These are phyloP conservation scores for Lasiodiplodia sp. DNA, from an alignment of 2,329 filamentous ascomycete species.

Conservation along the genomic window DNA sequence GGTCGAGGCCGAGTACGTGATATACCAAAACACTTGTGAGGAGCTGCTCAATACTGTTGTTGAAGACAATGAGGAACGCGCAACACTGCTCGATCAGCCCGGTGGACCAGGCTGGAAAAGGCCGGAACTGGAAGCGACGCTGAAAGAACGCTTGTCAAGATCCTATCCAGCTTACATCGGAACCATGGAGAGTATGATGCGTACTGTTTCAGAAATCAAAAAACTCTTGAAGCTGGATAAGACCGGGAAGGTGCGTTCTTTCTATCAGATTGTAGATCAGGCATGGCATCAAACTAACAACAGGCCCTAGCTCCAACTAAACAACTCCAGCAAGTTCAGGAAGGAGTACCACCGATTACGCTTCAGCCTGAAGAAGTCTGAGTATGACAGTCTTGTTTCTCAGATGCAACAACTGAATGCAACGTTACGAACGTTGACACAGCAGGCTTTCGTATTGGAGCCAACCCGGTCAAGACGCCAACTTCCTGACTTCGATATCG, in stretches of 20 bases:
- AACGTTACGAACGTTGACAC: constrained; percentile 37
- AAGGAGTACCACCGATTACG: constrained; percentile 40
- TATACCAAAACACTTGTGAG: constrained; percentile 41
- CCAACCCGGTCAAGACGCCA: not conserved
- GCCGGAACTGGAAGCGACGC: constrained; percentile 7
- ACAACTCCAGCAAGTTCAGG: constrained; percentile 36
- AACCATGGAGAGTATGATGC: not conserved
- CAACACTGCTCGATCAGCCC: constrained; percentile 36
- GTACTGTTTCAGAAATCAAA: not conserved
- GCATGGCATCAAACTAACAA: not conserved
- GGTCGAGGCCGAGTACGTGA: constrained; percentile 36
- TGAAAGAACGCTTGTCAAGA: not conserved
- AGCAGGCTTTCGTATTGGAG: constrained; percentile 30
- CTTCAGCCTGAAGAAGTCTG: constrained; percentile 39
- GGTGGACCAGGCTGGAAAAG: constrained; percentile 37
- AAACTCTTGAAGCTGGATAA: constrained; percentile 4
- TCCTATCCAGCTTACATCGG: not conserved
- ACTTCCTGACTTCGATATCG: not conserved
- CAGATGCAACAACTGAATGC: constrained; percentile 36
- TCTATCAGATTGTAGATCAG: not conserved
- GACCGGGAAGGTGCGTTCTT: constrained; percentile 20
- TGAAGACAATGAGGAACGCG: constrained; percentile 33
- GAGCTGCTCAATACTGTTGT: constrained; percentile 37
- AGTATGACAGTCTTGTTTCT: constrained; percentile 39
- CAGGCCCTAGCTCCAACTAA: constrained; percentile 35